phyloP scores from a whole-genome alignment of 306 rosid species.

The Adenanthera pavonina region DNA sequence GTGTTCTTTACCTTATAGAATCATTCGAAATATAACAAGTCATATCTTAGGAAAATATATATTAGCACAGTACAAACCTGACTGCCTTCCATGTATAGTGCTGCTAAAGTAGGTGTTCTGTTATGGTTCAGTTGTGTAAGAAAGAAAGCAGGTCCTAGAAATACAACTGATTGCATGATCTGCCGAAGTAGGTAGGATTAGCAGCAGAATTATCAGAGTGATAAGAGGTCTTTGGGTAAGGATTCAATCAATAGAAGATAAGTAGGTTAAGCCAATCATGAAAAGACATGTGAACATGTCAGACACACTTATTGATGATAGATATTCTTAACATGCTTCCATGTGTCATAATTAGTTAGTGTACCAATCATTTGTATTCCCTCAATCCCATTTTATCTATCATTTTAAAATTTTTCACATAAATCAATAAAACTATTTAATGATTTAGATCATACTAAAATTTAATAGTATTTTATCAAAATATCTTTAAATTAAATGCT shows the following conservation, averaged over 20 bases:
- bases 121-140: slow-evolving; percentile 85
- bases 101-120: slow-evolving; percentile 85
- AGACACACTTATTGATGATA: background rate
- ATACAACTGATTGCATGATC: slow-evolving; percentile 56
- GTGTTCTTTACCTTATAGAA: background rate
- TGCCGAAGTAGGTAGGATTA: background rate
- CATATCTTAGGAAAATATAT: slow-evolving; percentile 15
- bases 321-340: background rate
- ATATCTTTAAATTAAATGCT: too few species aligned
- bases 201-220: background rate
- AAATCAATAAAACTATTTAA: background rate
- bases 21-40: background rate
- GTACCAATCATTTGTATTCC: background rate
- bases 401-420: too few species aligned
- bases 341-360: background rate
- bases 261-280: background rate
- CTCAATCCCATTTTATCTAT: too few species aligned
- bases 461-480: too few species aligned
- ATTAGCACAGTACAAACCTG: slow-evolving; percentile 64
- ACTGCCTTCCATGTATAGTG: slow-evolving; percentile 93
- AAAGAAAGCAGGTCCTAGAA: slow-evolving; percentile 93
- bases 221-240: background rate
- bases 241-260: background rate
- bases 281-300: background rate
- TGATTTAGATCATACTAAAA: too few species aligned